Conservation (phyloP, 129 eudicot genomes). For the Silybum marianum region DNA sequence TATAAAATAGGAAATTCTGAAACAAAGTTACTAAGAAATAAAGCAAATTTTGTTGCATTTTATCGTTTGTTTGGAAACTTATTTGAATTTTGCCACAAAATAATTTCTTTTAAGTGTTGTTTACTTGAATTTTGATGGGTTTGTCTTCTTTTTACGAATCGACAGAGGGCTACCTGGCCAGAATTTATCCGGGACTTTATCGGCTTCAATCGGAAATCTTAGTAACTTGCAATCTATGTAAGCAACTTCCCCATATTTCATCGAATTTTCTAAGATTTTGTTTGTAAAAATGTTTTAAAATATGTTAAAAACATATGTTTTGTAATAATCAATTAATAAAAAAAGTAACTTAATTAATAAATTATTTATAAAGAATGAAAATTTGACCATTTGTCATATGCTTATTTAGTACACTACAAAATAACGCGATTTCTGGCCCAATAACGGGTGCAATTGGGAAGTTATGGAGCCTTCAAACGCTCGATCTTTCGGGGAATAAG, state of each 20-base stretch:
- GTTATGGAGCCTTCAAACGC: conserved; percentile 78
- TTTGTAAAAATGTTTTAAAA: no score
- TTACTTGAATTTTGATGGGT: background rate
- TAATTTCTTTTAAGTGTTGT: background rate
- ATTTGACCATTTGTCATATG: background rate
- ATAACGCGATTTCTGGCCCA: conserved; percentile 74
- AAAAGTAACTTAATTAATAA: no score
- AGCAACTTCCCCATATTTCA: conserved; percentile 26
- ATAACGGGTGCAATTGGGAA: conserved; percentile 75
- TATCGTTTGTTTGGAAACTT: background rate
- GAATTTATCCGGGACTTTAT: conserved; percentile 74
- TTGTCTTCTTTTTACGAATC: background rate
- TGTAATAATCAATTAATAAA: no score
- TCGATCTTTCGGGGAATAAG: conserved; percentile 86
- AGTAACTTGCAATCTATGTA: conserved; percentile 82
- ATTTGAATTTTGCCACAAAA: background rate
- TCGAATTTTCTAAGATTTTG: background rate
- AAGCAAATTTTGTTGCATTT: background rate
- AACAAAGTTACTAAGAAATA: background rate
- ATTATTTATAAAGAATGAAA: no score
- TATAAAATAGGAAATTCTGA: background rate
- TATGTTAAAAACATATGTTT: no score
- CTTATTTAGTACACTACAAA: conserved; percentile 70
- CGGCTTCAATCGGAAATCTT: conserved; percentile 87
- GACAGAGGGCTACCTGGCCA: conserved; percentile 85